Evolutionary conservation across 1,284 basidiomycete species (phyloP).

Genomic region (Ustilago hordei): DNA sequence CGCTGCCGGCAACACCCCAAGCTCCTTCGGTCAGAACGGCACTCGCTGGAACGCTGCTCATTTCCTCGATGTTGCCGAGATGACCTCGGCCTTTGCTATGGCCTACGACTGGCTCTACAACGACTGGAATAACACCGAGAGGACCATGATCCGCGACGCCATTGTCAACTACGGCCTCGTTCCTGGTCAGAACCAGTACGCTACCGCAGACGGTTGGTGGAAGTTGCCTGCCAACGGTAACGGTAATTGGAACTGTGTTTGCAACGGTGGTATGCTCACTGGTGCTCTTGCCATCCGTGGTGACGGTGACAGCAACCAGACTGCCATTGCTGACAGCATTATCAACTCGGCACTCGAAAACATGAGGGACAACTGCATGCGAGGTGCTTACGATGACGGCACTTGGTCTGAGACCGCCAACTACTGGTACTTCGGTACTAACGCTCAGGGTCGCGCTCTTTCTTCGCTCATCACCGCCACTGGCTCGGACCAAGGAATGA

Average conservation of each 20-base stretch:
- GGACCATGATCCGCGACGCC: conserved; percentile 77
- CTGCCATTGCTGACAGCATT: conserved; percentile 76
- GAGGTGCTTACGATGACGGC: conserved; percentile 77
- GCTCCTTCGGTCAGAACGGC: conserved; percentile 74
- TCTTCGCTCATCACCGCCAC: conserved; percentile 86
- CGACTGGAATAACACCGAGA: conserved; percentile 81
- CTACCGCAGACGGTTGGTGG: conserved; percentile 72
- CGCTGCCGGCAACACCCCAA: conserved; percentile 69
- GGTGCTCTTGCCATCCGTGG: conserved; percentile 86
- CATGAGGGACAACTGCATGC: conserved; percentile 83
- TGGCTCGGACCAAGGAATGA: conserved; percentile 82
- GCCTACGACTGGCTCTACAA: conserved; percentile 96
- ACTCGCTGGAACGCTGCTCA: conserved; percentile 83
- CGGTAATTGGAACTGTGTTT: conserved; percentile 98
- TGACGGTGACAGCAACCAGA: conserved; percentile 78
- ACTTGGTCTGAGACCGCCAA: conserved; percentile 96
- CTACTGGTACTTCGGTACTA: conserved; percentile 76
- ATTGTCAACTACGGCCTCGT: conserved; percentile 80
- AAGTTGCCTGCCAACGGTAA: conserved; percentile 68
- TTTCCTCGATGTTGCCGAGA: conserved; percentile 94
- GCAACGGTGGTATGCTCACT: conserved; percentile 89
- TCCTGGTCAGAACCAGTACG: conserved; percentile 72
- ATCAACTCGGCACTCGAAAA: conserved; percentile 82
- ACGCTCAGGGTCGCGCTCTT: conserved; percentile 90
- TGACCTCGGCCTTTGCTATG: conserved; percentile 76